Conservation (phyloP, 2,329 filamentous ascomycete species). For the Xylaria sp. region DNA sequence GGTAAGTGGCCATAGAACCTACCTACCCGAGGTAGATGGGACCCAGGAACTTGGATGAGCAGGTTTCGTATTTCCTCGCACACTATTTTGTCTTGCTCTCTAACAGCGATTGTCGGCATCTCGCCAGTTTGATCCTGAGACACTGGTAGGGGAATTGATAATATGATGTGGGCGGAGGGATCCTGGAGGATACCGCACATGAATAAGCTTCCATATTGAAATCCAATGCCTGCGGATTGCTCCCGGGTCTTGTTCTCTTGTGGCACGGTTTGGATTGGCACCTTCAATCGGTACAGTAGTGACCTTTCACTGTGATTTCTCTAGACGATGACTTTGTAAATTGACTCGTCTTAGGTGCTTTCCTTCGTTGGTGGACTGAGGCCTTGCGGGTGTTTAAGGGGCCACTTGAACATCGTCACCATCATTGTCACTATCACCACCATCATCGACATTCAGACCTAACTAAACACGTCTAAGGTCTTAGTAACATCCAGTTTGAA, state of each 20-base stretch:
- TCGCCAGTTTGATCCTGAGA: slow-evolving; percentile 27
- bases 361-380: slow-evolving; percentile 10
- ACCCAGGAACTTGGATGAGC: neutral
- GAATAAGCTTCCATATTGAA: slow-evolving; percentile 23
- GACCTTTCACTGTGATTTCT: slow-evolving; percentile 32
- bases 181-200: slow-evolving; percentile 19
- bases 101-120: neutral
- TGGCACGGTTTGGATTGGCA: slow-evolving; percentile 37
- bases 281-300: slow-evolving; percentile 21
- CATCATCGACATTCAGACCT: slow-evolving; percentile 6
- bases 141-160: slow-evolving; percentile 22
- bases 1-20: neutral
- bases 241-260: slow-evolving; percentile 31
- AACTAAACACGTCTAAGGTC: neutral
- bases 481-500: neutral
- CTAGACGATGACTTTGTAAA: slow-evolving; percentile 34
- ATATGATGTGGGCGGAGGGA: slow-evolving; percentile 20
- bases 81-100: slow-evolving; percentile 12
- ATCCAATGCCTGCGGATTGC: slow-evolving; percentile 25
- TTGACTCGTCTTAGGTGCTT: slow-evolving; percentile 37
- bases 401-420: slow-evolving; percentile 5
- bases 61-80: slow-evolving; percentile 10
- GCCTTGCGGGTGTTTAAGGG: slow-evolving; percentile 4
- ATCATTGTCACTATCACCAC: neutral
- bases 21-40: neutral